phyloP scores from a whole-genome alignment of 73 alveolate species.

The Paramecium sonneborni region DNA sequence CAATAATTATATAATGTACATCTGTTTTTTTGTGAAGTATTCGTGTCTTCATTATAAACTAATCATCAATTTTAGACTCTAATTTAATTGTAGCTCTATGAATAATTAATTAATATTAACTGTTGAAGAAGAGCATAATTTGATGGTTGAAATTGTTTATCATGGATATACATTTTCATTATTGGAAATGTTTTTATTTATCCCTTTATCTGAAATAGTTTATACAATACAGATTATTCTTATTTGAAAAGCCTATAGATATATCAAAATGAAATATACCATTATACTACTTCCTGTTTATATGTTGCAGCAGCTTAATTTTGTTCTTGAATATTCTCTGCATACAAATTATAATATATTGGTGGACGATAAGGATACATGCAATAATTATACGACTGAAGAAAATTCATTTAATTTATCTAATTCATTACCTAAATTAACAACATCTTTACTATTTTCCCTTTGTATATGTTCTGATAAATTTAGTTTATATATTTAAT shows the following conservation, averaged over 20 bases:
- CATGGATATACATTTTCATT: neutral
- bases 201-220: constrained; percentile 12
- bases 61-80: neutral
- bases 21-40: neutral
- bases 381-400: neutral
- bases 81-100: neutral
- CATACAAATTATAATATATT: neutral
- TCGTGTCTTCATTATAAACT: neutral
- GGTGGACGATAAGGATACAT: constrained; percentile 1
- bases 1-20: neutral
- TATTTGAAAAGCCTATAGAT: neutral
- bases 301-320: neutral
- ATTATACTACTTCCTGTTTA: neutral
- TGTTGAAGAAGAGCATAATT: neutral
- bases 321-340: neutral
- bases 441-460: neutral
- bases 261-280: neutral
- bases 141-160: neutral
- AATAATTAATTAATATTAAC: neutral
- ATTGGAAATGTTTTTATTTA: constrained; percentile 20
- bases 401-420: neutral
- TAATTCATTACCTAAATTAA: neutral
- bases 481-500: neutral
- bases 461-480: neutral
- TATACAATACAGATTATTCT: neutral